Conservation (phyloP, 768 basidiomycete genomes). For the Boletus sensibilis region DNA sequence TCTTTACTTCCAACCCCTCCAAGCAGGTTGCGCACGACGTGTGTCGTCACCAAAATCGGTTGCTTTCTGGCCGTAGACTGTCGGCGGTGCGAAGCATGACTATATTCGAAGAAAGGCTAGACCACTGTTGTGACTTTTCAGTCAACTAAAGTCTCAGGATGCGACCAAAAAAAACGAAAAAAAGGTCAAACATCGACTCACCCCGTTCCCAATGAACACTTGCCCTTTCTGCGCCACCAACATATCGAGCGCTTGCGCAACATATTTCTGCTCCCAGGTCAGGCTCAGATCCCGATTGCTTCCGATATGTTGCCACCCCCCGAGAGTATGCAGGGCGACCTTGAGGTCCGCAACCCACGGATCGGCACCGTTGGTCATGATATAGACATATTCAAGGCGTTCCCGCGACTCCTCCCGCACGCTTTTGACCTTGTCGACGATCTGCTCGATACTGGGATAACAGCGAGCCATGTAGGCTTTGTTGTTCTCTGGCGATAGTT, state of each 20-base stretch:
- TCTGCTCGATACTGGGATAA: neutral
- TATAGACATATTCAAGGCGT: neutral
- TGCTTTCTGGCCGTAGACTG: neutral
- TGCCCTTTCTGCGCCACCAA: neutral
- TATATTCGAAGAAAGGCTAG: neutral
- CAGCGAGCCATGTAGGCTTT: neutral
- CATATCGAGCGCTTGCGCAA: neutral
- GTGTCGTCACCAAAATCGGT: neutral
- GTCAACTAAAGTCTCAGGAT: neutral
- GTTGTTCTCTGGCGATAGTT: neutral
- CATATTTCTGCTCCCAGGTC: neutral
- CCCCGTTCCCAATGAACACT: constrained; percentile 1
- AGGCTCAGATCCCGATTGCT: neutral
- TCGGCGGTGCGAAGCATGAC: neutral
- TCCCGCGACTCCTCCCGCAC: neutral
- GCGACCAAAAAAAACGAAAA: neutral
- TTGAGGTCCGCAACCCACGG: neutral
- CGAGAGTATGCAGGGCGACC: neutral
- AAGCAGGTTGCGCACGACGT: too few species aligned
- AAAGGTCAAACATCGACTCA: neutral
- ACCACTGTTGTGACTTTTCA: neutral
- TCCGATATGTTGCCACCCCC: neutral
- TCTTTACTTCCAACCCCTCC: neutral
- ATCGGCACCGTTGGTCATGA: neutral
- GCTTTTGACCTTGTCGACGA: neutral